Evolutionary conservation across 306 rosid species (phyloP), one percentile per base, ranked within the genome.

Genomic region (Cucumis cinereus): DNA sequence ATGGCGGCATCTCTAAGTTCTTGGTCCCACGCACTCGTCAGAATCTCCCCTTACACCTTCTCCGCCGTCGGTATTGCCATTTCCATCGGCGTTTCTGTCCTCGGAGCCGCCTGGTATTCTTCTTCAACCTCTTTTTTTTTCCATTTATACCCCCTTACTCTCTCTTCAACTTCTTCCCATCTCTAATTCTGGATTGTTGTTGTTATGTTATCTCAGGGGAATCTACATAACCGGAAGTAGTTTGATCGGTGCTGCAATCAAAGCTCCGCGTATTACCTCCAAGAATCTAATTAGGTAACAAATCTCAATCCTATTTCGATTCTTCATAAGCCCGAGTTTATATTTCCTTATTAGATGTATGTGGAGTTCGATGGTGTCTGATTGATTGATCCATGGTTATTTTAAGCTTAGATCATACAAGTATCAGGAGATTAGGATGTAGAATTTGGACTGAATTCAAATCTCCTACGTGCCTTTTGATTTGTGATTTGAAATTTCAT

Each of bases 211-310:
- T 72, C 45, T 49, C 77, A 94, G 97, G 98, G 97, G 98, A 26
- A 94, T 94, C 79, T 94, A 89, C 79, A 91, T 94, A 14, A 94
- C 98, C 38, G 97, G 98, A 57, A 94, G 98, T 73, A 94, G 97
- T 82, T 85, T 94, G 96, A 94, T 94, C 88, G 98, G 98, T 43
- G 98, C 98, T 61, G 97, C 98, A 63, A 80, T 91, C 56, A 94
- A 91, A 81, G 97, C 95, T 79, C 97, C 97, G 0, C 90, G 96
- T 70, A 90, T 94, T 76, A 94, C 98, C 77, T 94, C 98, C 47
- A 94, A 94, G 81, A 94, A 94, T 84, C 88, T 94, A 78, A 94
- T 91, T 41, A 91, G 98, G 98, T 91, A 22, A 33, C 47, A 58
- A 13, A 8, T 33, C 68, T 8, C 12, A 43, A 43, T 1, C 55